These are phyloP conservation scores for Termitomyces eurrhizus DNA, from an alignment of 768 basidiomycete species.

Conservation along the genomic window DNA sequence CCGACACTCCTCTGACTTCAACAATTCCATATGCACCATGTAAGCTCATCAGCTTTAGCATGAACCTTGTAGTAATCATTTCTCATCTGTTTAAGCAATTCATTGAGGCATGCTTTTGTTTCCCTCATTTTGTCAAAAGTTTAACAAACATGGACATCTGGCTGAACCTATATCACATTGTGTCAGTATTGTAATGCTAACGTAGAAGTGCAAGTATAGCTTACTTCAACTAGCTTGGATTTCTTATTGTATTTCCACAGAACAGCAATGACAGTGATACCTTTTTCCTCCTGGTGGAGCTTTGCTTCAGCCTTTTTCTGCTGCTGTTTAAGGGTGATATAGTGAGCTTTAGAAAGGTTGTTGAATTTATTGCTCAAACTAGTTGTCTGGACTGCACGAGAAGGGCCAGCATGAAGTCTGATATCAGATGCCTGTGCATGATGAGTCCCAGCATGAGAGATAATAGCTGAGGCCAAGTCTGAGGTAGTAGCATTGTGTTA, in stretches of 20 bases:
- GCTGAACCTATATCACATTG: neutral
- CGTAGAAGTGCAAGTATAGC: too few relatives aligned
- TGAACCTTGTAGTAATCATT: too few relatives aligned
- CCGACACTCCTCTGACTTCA: too few relatives aligned
- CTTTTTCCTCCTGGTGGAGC: neutral
- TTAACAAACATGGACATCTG: neutral
- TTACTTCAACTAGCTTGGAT: neutral
- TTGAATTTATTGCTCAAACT: neutral
- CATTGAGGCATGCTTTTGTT: neutral
- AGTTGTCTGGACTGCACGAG: neutral
- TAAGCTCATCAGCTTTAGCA: neutral
- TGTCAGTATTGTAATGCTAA: neutral
- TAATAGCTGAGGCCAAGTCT: too few relatives aligned
- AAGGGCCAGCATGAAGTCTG: neutral
- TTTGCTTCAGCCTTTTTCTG: constrained; percentile 1
- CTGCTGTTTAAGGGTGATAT: neutral
- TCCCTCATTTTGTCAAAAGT: neutral
- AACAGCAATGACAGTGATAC: neutral
- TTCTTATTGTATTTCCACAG: neutral
- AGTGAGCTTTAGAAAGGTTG: neutral
- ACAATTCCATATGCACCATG: neutral
- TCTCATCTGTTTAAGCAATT: neutral
- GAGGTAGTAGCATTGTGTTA: neutral
- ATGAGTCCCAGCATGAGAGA: too few relatives aligned
- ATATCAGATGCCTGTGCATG: neutral